Percentiles rank a stretch among this genome's conserved stretches.
These are phyloP conservation scores for Carex arenaria DNA, from an alignment of 202 grass and related monocot genomes.

Conservation along the genomic window DNA sequence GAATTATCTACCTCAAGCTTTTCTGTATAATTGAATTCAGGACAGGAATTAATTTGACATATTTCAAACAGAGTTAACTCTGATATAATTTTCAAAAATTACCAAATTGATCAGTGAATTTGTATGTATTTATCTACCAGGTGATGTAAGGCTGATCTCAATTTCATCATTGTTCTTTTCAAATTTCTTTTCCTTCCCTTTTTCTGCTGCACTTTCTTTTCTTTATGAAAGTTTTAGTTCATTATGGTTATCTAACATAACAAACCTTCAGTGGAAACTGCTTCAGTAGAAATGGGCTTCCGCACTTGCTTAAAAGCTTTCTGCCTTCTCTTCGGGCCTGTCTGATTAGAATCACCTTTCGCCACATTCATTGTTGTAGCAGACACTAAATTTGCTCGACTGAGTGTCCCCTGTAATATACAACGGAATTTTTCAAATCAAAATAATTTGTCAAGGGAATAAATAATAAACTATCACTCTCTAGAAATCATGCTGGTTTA, in stretches of 20 bases:
- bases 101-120: neutral
- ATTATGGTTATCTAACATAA: neutral
- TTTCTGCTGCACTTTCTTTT: neutral
- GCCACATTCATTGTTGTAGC: slow-evolving; percentile 36
- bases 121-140: neutral
- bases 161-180: neutral
- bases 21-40: neutral
- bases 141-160: neutral
- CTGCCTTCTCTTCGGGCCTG: slow-evolving; percentile 28
- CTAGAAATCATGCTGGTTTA: neutral
- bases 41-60: neutral
- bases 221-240: neutral
- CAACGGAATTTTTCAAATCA: neutral
- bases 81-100: neutral
- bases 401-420: slow-evolving; percentile 27
- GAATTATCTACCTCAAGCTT: neutral
- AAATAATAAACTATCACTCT: neutral
- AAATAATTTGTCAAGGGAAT: neutral
- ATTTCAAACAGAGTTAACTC: neutral
- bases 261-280: slow-evolving; percentile 37
- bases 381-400: slow-evolving; percentile 21
- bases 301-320: slow-evolving; percentile 43
- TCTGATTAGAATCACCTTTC: slow-evolving; percentile 13
- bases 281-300: slow-evolving; percentile 60
- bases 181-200: neutral